Conservation (phyloP, 352 stramenopile genomes). For the Globisporangium splendens region DNA sequence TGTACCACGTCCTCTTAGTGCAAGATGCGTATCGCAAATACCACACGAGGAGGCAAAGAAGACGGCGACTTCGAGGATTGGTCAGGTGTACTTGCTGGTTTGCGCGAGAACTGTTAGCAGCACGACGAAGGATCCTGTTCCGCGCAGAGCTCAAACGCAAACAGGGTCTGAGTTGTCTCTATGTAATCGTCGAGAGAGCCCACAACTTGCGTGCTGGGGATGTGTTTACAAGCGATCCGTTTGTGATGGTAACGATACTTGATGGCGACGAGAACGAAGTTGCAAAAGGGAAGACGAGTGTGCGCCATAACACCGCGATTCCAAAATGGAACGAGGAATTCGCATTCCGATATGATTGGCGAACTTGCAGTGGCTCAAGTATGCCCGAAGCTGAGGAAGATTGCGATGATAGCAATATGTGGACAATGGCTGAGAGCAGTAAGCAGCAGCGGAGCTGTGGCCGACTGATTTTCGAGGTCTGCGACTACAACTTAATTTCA, state of each 20-base stretch:
- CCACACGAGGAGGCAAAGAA: conserved; percentile 14
- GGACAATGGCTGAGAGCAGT: neutral
- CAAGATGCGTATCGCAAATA: conserved; percentile 60
- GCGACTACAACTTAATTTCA: conserved; percentile 39
- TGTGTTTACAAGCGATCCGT: conserved; percentile 61
- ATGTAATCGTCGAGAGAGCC: conserved; percentile 52
- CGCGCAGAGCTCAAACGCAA: conserved; percentile 27
- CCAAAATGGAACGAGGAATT: conserved; percentile 80
- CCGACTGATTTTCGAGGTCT: conserved; percentile 20
- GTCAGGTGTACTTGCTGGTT: conserved; percentile 26
- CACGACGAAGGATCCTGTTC: conserved; percentile 19
- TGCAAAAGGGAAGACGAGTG: conserved; percentile 41
- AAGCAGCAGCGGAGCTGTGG: neutral
- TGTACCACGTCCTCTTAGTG: conserved; percentile 67
- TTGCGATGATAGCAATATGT: neutral
- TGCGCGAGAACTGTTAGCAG: conserved; percentile 20
- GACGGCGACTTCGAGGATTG: conserved; percentile 28
- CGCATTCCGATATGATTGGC: conserved; percentile 40
- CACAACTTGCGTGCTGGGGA: conserved; percentile 46
- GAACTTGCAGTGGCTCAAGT: conserved; percentile 6
- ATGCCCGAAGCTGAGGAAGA: conserved; percentile 7
- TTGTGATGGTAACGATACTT: conserved; percentile 31
- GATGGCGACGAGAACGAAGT: conserved; percentile 27
- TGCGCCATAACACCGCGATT: conserved; percentile 46
- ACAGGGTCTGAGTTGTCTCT: conserved; percentile 46